Evolutionary conservation across 108 stramenopile genomes (phyloP).

Genomic region (Skeletonema costatum): DNA sequence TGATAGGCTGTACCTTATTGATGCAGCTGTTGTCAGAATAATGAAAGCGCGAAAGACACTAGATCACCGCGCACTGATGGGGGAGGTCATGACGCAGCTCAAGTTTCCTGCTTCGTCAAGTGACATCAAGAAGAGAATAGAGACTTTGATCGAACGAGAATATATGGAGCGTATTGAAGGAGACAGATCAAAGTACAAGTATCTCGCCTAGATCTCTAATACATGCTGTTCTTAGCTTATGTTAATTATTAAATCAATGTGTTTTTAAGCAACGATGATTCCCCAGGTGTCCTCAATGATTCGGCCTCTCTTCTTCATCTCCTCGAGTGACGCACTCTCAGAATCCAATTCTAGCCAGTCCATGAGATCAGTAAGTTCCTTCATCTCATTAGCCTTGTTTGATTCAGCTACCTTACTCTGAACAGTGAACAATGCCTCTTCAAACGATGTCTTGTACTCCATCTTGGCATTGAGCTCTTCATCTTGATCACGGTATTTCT

Average conservation of each 20-base stretch:
- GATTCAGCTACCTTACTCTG: constrained; percentile 59
- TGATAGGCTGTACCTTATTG: constrained; percentile 95
- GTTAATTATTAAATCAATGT: constrained; percentile 1
- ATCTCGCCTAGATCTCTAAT: constrained; percentile 85
- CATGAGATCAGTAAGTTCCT: constrained; percentile 69
- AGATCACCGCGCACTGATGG: constrained; percentile 85
- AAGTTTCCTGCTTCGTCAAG: constrained; percentile 86
- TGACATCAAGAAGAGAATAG: constrained; percentile 96
- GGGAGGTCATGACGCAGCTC: constrained; percentile 91
- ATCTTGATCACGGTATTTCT: constrained; percentile 89
- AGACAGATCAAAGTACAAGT: constrained; percentile 93
- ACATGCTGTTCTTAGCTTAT: background rate
- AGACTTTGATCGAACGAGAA: constrained; percentile 97
- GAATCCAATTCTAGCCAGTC: constrained; percentile 83
- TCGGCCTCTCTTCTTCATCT: constrained; percentile 70
- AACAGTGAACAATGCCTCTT: constrained; percentile 75
- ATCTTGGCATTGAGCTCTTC: constrained; percentile 75
- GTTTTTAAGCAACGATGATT: constrained; percentile 46
- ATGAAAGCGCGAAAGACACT: constrained; percentile 99
- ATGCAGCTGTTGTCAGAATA: constrained; percentile 96
- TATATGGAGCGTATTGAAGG: constrained; percentile 94
- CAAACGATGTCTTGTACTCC: constrained; percentile 63
- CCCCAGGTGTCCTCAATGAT: constrained; percentile 71
- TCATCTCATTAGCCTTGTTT: constrained; percentile 59
- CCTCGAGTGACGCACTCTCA: constrained; percentile 69